Evolutionary conservation across 2,329 filamentous ascomycete genomes (phyloP), one percentile per base, ranked within the genome.

Genomic region (Penicillium hesseltinei): DNA sequence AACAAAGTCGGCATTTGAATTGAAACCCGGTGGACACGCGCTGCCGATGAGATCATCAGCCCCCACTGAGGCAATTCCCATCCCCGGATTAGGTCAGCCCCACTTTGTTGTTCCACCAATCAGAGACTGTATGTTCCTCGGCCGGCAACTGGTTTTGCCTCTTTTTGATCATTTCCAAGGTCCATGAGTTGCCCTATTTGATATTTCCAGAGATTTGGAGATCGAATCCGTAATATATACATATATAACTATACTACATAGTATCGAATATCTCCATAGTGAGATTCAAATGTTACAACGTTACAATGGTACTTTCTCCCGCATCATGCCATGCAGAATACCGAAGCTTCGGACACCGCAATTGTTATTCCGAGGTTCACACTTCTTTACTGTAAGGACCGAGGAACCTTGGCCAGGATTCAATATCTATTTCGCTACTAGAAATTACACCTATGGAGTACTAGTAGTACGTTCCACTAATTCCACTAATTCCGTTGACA

Each of bases 1-100:
- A 8, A 8, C 25, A 27, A 6, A 35, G 33, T 39, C 64, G 63
- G 64, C 57, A 57, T 62, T 63, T 65, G 64, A 60, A 53, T 33
- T 19, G 2, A 4, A 47, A 35, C 17, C 15, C 15, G 7, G 23
- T 43, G 7, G 40, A 23, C 19, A 31, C 43, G 29, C 19, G 19
- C 19, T 21, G 19, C 9, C 25, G 9, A 52, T 64, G 61, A 62
- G 39, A 40, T 64, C 62, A 60, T 54, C 33, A 6, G 6, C 5
- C 17, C 17, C 50, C 21, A 42, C 25, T 23, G 17, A 10, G 52
- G 58, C 40, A 59, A 56, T 45, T 58, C 27, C 51, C 29, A 51
- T 35, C 57, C 54, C 62, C 63, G 58, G 56, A 60, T 61, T 60
- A 58, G 46, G 27, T 58, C 57, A 56, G 29, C 7, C 8, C n/a